Evolutionary conservation across 2,329 filamentous ascomycete species (phyloP), one percentile per base, ranked within the genome.

Genomic region (Aspergillus fumigatus): DNA sequence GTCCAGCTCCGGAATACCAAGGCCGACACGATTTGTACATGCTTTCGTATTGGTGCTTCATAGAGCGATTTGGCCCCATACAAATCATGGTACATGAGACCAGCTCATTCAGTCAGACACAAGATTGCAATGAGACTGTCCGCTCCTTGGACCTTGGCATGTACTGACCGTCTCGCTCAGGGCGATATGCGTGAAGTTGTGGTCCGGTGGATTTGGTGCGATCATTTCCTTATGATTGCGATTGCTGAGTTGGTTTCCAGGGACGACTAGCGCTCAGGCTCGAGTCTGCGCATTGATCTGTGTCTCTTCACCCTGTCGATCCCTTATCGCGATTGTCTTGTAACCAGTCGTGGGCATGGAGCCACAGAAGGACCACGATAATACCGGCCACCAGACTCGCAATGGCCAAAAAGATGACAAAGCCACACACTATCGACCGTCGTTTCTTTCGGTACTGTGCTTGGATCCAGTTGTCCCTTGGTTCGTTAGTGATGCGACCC

Each of bases 401-500:
- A 49, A 75, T 64, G 3, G 54, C 51, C 8, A 70, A 59, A 49
- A 67, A 65, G 5, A 73, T 67, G 2, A 72, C 17, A 19, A 73
- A 72, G 2, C 75, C 69, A n/a, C 77, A 62, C 52, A 84, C 73
- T 52, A 75, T 76, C 23, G 76, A 76, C 9, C 79, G 74, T 49
- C 75, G 77, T 54, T 73, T 73, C 63, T 85, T 85, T 50, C 69
- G 69, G 17, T 74, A 71, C 69, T 84, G 77, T 6, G 72, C 72
- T 38, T 73, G 74, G 32, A 85, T 80, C 83, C 83, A 85, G 52
- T 76, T 77, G 61, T 80, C 73, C 56, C 81, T 84, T 59, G 53
- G 50, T 59, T 23, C 19, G 43, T 47, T 17, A 47, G 27, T 29
- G 27, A 19, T 26, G 32, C 14, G 32, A 38, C 52, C 11, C 32